Percentiles rank a stretch among this genome's conserved stretches.
Evolutionary conservation across 495 filamentous ascomycete genomes (phyloP).

Genomic region (Amorphotheca resinae): DNA sequence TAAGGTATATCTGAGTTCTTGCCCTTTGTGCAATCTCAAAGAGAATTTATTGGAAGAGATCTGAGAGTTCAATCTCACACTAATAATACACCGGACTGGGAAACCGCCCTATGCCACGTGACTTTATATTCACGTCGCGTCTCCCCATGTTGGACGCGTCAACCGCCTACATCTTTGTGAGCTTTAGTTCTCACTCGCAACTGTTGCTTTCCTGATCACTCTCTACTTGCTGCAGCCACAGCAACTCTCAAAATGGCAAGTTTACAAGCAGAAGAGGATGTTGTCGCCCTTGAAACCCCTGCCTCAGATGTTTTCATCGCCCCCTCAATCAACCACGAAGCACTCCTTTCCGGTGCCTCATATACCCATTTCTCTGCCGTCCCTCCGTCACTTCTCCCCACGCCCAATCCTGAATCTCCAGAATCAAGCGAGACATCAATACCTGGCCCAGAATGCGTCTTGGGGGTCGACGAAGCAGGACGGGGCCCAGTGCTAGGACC

Average conservation of each 20-base stretch:
- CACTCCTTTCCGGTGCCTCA: slow-evolving; percentile 57
- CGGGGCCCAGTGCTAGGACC: slow-evolving; percentile 90
- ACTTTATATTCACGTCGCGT: too few relatives aligned
- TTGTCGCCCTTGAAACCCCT: slow-evolving; percentile 41
- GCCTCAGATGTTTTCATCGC: slow-evolving; percentile 54
- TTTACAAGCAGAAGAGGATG: slow-evolving; percentile 24
- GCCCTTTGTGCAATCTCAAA: too few relatives aligned
- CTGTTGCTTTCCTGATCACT: too few relatives aligned
- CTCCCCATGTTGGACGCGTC: too few relatives aligned
- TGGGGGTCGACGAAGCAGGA: slow-evolving; percentile 93
- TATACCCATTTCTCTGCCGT: slow-evolving; percentile 78
- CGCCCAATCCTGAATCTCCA: slow-evolving; percentile 30
- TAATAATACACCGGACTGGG: too few relatives aligned
- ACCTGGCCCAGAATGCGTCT: slow-evolving; percentile 42
- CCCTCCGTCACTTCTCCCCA: slow-evolving; percentile 37
- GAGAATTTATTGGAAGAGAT: too few relatives aligned
- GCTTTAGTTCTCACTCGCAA: too few relatives aligned
- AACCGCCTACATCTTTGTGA: too few relatives aligned
- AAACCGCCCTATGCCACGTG: too few relatives aligned
- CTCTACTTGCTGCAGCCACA: too few relatives aligned
- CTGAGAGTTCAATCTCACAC: too few relatives aligned
- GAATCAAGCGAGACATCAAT: slow-evolving; percentile 23
- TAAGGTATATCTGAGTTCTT: too few relatives aligned
- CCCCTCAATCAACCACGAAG: slow-evolving; percentile 54
- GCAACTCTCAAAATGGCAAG: slow-evolving; percentile 30